phyloP scores from a whole-genome alignment of 2,329 filamentous ascomycete species.

The Diaporthe sp. region DNA sequence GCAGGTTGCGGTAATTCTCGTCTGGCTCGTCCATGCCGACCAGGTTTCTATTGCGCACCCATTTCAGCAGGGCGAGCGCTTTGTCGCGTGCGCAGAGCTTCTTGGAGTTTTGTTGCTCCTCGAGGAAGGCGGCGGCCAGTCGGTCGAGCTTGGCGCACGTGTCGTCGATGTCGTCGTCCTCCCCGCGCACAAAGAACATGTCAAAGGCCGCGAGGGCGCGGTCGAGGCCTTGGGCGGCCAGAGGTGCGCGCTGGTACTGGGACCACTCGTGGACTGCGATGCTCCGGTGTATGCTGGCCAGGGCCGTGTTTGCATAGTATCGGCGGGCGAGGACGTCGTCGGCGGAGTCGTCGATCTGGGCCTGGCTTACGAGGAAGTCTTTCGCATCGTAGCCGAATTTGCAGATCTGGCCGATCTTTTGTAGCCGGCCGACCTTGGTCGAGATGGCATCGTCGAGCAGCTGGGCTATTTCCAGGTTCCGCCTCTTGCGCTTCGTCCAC shows the following conservation, averaged over 20 bases:
- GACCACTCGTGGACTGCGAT: slow-evolving; percentile 85
- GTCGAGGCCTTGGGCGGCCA: slow-evolving; percentile 66
- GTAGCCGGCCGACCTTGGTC: slow-evolving; percentile 77
- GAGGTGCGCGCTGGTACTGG: slow-evolving; percentile 58
- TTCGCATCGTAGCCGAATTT: slow-evolving; percentile 87
- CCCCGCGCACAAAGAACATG: slow-evolving; percentile 84
- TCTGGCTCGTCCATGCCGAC: slow-evolving; percentile 76
- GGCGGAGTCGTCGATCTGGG: slow-evolving; percentile 66
- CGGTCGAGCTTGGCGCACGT: slow-evolving; percentile 74
- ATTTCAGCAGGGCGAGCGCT: slow-evolving; percentile 76
- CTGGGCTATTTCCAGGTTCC: slow-evolving; percentile 63
- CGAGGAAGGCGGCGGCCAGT: slow-evolving; percentile 69
- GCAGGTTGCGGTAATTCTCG: slow-evolving; percentile 79
- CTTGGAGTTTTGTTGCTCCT: slow-evolving; percentile 63
- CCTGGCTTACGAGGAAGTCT: slow-evolving; percentile 81
- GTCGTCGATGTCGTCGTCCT: slow-evolving; percentile 78
- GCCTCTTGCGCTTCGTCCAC: slow-evolving; percentile 67
- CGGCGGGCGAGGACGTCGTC: slow-evolving; percentile 84
- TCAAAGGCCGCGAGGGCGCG: slow-evolving; percentile 86
- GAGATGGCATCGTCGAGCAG: slow-evolving; percentile 77
- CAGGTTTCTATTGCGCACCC: slow-evolving; percentile 76
- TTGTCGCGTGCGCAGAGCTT: slow-evolving; percentile 73
- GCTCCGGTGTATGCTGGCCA: slow-evolving; percentile 85
- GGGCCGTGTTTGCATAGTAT: slow-evolving; percentile 79
- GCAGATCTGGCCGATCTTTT: slow-evolving; percentile 78